A percentile compares a stretch with the other conserved stretches of the same genome.
These are phyloP conservation scores for Pseudogymnoascus sp. DNA, from an alignment of 2,329 filamentous ascomycete species.

Conservation along the genomic window DNA sequence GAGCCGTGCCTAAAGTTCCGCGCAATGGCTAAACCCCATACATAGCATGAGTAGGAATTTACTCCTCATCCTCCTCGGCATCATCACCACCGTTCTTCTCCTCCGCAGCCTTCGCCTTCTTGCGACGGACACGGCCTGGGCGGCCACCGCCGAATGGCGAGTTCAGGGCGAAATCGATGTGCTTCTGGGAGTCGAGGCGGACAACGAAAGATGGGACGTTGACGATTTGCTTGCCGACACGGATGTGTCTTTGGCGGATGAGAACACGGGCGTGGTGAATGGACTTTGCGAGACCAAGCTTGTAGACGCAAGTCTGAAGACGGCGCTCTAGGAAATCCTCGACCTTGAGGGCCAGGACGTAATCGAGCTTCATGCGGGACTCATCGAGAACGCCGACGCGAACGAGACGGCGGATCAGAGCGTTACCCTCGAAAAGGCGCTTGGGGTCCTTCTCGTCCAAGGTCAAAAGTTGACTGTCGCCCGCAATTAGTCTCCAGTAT, in stretches of 20 bases:
- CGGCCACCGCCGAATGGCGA: constrained; percentile 97
- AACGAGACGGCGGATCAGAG: constrained; percentile 98
- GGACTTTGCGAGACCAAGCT: constrained; percentile 99
- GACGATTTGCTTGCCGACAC: constrained; percentile 99
- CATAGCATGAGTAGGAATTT: constrained; percentile 27
- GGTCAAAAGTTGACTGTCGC: constrained; percentile 88
- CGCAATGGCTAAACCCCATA: constrained; percentile 21
- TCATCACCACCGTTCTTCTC: constrained; percentile 71
- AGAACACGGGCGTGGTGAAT: constrained; percentile 99
- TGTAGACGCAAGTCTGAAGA: constrained; percentile 99
- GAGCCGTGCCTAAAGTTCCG: constrained; percentile 29
- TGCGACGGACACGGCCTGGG: constrained; percentile 95
- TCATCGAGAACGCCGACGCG: constrained; percentile 99
- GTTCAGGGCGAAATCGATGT: constrained; percentile 98
- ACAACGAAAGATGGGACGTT: constrained; percentile 99
- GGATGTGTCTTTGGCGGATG: constrained; percentile 99
- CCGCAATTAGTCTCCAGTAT: constrained; percentile 12
- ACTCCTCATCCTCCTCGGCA: constrained; percentile 61
- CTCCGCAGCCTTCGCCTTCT: constrained; percentile 98
- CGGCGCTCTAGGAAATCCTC: constrained; percentile 99
- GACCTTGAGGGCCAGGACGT: constrained; percentile 97
- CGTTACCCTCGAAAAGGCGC: constrained; percentile 99
- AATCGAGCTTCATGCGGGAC: constrained; percentile 99
- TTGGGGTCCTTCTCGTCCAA: constrained; percentile 99
- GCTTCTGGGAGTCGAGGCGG: constrained; percentile 99